Evolutionary conservation across 2,329 filamentous ascomycete genomes (phyloP).

Genomic region (Tricladium varicosporioides): DNA sequence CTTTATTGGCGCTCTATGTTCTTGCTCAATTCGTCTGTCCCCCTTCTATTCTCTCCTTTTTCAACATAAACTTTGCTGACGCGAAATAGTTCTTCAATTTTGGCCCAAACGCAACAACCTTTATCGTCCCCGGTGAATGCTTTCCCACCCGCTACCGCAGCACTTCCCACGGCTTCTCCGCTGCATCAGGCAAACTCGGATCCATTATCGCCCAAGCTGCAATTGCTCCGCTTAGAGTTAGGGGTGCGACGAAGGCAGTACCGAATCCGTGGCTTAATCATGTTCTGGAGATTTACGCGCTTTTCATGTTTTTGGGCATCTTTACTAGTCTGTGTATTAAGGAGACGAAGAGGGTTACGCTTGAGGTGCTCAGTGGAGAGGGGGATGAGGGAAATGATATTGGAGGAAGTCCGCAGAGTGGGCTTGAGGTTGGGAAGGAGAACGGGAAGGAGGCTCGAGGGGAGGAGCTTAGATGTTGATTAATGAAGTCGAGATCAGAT

Average conservation of each 20-base stretch:
- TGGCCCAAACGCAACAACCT: slow-evolving; percentile 65
- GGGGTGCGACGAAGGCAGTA: slow-evolving; percentile 50
- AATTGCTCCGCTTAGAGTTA: slow-evolving; percentile 59
- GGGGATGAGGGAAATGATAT: neutral
- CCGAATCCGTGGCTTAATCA: slow-evolving; percentile 63
- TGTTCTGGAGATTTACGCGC: slow-evolving; percentile 73
- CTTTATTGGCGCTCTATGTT: slow-evolving; percentile 60
- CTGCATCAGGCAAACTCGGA: slow-evolving; percentile 65
- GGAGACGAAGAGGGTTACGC: slow-evolving; percentile 71
- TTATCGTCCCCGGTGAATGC: slow-evolving; percentile 63
- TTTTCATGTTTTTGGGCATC: slow-evolving; percentile 76
- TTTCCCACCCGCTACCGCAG: slow-evolving; percentile 63
- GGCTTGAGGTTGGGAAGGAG: no score
- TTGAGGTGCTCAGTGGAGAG: slow-evolving; percentile 70
- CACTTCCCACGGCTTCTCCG: slow-evolving; percentile 63
- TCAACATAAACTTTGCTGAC: neutral
- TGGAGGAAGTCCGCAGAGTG: no score
- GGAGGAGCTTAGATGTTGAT: no score
- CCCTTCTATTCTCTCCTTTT: neutral
- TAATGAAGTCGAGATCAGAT: no score
- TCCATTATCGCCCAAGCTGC: slow-evolving; percentile 69
- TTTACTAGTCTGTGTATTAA: slow-evolving; percentile 70
- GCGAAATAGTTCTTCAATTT: slow-evolving; percentile 58
- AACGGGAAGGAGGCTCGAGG: no score
- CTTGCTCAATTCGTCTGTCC: slow-evolving; percentile 48